These are phyloP conservation scores for Terana coerulea DNA, from an alignment of 768 basidiomycete species.

Conservation along the genomic window DNA sequence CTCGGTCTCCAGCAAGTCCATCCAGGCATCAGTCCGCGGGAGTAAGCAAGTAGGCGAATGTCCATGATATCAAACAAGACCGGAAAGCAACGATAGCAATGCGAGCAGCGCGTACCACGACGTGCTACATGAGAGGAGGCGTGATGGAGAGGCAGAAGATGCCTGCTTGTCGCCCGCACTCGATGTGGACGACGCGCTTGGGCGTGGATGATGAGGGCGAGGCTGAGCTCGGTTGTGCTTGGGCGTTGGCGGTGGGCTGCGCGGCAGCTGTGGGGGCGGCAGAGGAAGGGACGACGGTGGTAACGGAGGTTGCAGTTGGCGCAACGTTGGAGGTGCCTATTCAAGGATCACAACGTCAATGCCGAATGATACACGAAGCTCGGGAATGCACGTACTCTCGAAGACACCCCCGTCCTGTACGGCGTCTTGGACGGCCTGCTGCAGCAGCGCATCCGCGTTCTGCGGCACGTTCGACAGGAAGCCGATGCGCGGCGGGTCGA, in stretches of 20 bases:
- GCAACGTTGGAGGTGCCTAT: slow-evolving; percentile 8
- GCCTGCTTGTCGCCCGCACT: not conserved
- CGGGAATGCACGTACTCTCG: slow-evolving; percentile 7
- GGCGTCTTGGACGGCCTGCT: slow-evolving; percentile 33
- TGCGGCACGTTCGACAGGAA: slow-evolving; percentile 65
- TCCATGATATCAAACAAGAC: slow-evolving; percentile 21
- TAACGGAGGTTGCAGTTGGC: slow-evolving; percentile 9
- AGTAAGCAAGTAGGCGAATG: too few species aligned
- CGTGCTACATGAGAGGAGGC: not conserved
- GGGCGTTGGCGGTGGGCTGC: not conserved
- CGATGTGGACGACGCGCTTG: not conserved
- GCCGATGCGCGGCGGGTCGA: slow-evolving; percentile 67
- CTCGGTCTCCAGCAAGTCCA: too few species aligned
- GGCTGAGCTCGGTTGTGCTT: not conserved
- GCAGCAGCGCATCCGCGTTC: slow-evolving; percentile 44
- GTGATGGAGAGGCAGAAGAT: not conserved
- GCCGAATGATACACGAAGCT: not conserved
- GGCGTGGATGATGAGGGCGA: not conserved
- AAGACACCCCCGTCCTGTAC: slow-evolving; percentile 21
- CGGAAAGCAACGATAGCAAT: slow-evolving; percentile 3
- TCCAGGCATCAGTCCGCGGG: too few species aligned
- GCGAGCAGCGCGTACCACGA: not conserved
- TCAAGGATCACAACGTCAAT: slow-evolving; percentile 1
- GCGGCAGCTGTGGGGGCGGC: slow-evolving; percentile 5
- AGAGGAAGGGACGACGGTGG: not conserved